These are phyloP conservation scores for Didymellaceae sp. DNA, from an alignment of 2,329 filamentous ascomycete genomes.

Conservation along the genomic window DNA sequence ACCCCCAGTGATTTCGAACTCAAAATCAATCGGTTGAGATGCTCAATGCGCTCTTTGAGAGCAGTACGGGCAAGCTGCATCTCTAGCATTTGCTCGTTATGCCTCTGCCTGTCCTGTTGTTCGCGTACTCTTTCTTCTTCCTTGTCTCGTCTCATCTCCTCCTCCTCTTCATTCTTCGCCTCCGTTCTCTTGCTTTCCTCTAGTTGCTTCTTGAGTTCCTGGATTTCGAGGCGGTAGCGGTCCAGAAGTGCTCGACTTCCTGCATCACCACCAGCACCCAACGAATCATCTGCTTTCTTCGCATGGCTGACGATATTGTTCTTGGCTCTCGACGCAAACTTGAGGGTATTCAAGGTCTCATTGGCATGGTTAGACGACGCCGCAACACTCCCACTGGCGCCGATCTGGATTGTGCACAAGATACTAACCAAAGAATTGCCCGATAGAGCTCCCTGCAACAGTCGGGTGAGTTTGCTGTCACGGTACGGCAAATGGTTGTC, in stretches of 20 bases:
- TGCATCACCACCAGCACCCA: constrained; percentile 77
- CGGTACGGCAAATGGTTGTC: constrained; percentile 96
- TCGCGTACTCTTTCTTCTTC: constrained; percentile 72
- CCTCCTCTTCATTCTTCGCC: constrained; percentile 64
- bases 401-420: constrained; percentile 92
- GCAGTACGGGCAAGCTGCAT: constrained; percentile 97
- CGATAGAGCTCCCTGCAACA: constrained; percentile 90
- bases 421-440: constrained; percentile 96
- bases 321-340: constrained; percentile 95
- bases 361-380: constrained; percentile 75
- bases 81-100: constrained; percentile 97
- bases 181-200: constrained; percentile 70
- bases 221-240: constrained; percentile 91
- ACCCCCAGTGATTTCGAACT: constrained; percentile 96
- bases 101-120: constrained; percentile 78
- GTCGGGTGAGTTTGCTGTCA: constrained; percentile 93
- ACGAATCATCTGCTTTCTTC: constrained; percentile 89
- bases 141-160: constrained; percentile 65
- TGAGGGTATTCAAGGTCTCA: constrained; percentile 94
- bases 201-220: constrained; percentile 78
- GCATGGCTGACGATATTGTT: constrained; percentile 98
- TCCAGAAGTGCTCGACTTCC: constrained; percentile 87
- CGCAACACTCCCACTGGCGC: constrained; percentile 74
- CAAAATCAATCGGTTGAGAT: constrained; percentile 91
- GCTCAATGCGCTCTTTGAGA: constrained; percentile 95